Evolutionary conservation across 2,329 filamentous ascomycete genomes (phyloP).

Genomic region (Pseudogymnoascus sp.): DNA sequence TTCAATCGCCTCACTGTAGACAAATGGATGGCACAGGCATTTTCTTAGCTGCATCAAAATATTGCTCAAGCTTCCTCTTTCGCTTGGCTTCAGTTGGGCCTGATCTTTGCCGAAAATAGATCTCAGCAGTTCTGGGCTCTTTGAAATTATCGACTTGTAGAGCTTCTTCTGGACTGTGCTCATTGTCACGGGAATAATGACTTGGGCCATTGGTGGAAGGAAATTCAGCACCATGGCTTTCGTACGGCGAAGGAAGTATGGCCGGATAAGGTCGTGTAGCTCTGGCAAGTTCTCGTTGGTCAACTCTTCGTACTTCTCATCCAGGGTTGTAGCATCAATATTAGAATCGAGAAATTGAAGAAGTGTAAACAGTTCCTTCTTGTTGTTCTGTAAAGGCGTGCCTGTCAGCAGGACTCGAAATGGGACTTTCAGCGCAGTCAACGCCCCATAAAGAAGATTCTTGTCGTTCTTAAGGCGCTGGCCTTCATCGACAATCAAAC

Average conservation of each 20-base stretch:
- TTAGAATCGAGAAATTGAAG: slow-evolving; percentile 78
- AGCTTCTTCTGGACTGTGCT: slow-evolving; percentile 86
- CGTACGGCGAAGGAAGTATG: slow-evolving; percentile 65
- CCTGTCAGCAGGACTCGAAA: slow-evolving; percentile 81
- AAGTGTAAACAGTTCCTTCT: slow-evolving; percentile 91
- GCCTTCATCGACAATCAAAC: slow-evolving; percentile 87
- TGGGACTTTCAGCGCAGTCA: slow-evolving; percentile 65
- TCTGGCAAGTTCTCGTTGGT: slow-evolving; percentile 73
- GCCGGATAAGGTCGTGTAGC: slow-evolving; percentile 75
- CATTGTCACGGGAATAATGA: slow-evolving; percentile 96
- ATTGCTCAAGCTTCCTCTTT: slow-evolving; percentile 80
- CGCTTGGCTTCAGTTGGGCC: slow-evolving; percentile 50
- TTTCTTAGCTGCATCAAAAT: slow-evolving; percentile 93
- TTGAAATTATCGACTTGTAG: slow-evolving; percentile 86
- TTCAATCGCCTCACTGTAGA: slow-evolving; percentile 86
- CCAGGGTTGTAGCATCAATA: slow-evolving; percentile 62
- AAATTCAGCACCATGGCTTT: slow-evolving; percentile 88
- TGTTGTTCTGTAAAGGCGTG: slow-evolving; percentile 82
- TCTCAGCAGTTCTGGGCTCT: slow-evolving; percentile 81
- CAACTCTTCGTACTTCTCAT: slow-evolving; percentile 67
- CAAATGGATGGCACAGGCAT: slow-evolving; percentile 90
- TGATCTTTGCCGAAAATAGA: slow-evolving; percentile 68
- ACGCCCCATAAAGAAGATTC: slow-evolving; percentile 67
- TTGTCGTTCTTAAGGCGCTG: slow-evolving; percentile 92
- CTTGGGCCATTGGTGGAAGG: slow-evolving; percentile 84